These are phyloP conservation scores for Stephania japonica DNA, from an alignment of 164 flowering plant genomes.

Conservation along the genomic window DNA sequence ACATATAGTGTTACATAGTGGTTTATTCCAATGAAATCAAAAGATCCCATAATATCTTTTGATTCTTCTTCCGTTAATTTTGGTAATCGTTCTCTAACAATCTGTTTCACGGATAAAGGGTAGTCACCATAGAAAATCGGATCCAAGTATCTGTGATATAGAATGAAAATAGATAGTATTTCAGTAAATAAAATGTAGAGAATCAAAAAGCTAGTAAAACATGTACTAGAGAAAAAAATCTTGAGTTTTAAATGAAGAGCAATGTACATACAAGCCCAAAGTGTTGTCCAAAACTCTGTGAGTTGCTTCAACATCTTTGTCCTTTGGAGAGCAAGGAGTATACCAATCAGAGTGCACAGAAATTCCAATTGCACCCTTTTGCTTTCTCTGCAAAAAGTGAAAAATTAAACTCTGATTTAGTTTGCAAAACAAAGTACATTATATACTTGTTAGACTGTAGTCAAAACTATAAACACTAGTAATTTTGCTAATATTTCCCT, in stretches of 20 bases:
- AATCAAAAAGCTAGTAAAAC: not conserved
- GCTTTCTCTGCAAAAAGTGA: conserved; percentile 15
- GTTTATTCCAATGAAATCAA: conserved; percentile 27
- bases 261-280: conserved; percentile 21
- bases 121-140: conserved; percentile 25
- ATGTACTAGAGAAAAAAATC: not conserved
- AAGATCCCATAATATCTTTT: conserved; percentile 20
- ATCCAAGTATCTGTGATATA: conserved; percentile 19
- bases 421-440: not conserved
- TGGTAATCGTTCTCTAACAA: conserved; percentile 23
- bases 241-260: not conserved
- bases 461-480: not conserved
- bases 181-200: not conserved
- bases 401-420: not conserved
- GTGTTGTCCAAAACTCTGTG: conserved; percentile 25
- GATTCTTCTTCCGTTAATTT: conserved; percentile 22
- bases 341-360: conserved; percentile 26
- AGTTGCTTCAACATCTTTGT: conserved; percentile 19
- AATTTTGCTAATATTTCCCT: too few species aligned
- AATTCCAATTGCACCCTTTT: conserved; percentile 21
- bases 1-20: conserved; percentile 22
- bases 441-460: not conserved
- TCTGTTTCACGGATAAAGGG: conserved; percentile 20
- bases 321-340: conserved; percentile 17
- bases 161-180: not conserved